phyloP scores from a whole-genome alignment of 2,329 filamentous ascomycete genomes.

The Trichoderma aggressivum region DNA sequence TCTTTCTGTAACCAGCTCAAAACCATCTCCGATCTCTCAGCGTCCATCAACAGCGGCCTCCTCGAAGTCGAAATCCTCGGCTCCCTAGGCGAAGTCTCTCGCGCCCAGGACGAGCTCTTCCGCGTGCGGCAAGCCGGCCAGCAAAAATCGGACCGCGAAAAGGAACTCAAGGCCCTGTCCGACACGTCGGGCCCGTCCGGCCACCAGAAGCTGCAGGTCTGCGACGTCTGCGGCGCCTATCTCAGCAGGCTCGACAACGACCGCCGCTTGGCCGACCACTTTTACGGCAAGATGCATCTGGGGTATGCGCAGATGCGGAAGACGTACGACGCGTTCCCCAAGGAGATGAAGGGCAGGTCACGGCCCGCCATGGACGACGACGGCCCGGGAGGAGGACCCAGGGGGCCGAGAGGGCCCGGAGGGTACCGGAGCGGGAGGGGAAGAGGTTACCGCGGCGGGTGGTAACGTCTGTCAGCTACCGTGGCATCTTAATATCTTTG shows the following conservation, averaged over 20 bases:
- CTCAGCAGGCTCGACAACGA: conserved; percentile 91
- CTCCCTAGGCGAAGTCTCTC: conserved; percentile 74
- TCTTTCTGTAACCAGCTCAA: conserved; percentile 53
- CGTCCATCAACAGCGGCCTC: conserved; percentile 76
- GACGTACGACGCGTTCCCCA: conserved; percentile 80
- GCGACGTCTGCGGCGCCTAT: conserved; percentile 96
- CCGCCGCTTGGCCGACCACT: conserved; percentile 88
- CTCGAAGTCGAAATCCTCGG: conserved; percentile 83
- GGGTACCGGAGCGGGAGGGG: conserved; percentile 51
- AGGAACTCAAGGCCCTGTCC: conserved; percentile 82
- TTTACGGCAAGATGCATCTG: conserved; percentile 99
- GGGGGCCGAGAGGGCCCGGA: conserved; percentile 53
- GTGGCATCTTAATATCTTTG: conserved; percentile 10
- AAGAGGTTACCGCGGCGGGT: conserved; percentile 48
- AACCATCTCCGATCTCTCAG: conserved; percentile 75
- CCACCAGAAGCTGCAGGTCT: conserved; percentile 97
- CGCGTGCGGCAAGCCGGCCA: conserved; percentile 77
- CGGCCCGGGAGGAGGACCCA: conserved; percentile 43
- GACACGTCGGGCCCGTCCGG: conserved; percentile 91
- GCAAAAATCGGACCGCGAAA: conserved; percentile 77
- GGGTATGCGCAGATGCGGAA: conserved; percentile 98
- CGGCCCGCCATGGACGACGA: conserved; percentile 55
- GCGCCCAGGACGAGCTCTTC: conserved; percentile 84
- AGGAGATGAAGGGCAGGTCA: conserved; percentile 74
- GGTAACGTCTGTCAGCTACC: conserved; percentile 32